These are phyloP conservation scores for Grigorovia humatica DNA, from an alignment of 805 yeast genomes.

Conservation along the genomic window DNA sequence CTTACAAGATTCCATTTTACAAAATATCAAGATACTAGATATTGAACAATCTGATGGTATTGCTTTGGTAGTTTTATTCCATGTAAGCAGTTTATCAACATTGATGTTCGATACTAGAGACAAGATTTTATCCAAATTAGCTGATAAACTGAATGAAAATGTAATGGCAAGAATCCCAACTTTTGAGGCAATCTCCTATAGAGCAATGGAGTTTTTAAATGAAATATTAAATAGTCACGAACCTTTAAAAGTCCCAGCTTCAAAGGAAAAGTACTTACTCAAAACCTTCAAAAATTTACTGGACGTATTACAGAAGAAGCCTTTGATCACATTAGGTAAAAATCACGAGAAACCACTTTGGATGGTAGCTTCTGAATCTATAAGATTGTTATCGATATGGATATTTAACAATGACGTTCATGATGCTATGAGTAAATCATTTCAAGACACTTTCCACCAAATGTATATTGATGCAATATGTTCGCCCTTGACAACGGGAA, in stretches of 20 bases:
- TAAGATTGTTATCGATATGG: slow-evolving; percentile 29
- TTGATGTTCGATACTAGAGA: slow-evolving; percentile 55
- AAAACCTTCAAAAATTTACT: slow-evolving; percentile 41
- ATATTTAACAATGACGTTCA: slow-evolving; percentile 6
- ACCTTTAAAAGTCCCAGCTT: slow-evolving; percentile 28
- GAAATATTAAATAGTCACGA: slow-evolving; percentile 29
- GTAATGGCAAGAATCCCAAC: slow-evolving; percentile 42
- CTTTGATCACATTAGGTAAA: slow-evolving; percentile 21
- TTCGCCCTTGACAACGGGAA: slow-evolving; percentile 17
- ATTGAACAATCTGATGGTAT: slow-evolving; percentile 27
- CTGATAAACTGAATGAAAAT: slow-evolving; percentile 27
- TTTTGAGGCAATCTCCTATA: slow-evolving; percentile 49
- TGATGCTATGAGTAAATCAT: slow-evolving; percentile 3
- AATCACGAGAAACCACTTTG: slow-evolving; percentile 35
- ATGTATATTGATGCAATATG: slow-evolving; percentile 26
- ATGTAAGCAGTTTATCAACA: slow-evolving; percentile 41
- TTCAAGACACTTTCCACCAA: slow-evolving; percentile 10
- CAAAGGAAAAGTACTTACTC: slow-evolving; percentile 34
- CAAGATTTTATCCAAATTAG: slow-evolving; percentile 45
- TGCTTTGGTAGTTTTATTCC: slow-evolving; percentile 40
- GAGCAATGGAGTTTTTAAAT: slow-evolving; percentile 34
- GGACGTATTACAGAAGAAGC: slow-evolving; percentile 40
- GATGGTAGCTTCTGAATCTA: slow-evolving; percentile 39
- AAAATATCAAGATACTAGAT: slow-evolving; percentile 32
- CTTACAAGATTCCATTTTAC: slow-evolving; percentile 51